Base-by-base conservation (phyloP, 2,329 filamentous ascomycete genomes). In the Clonostachys solani region DNA sequence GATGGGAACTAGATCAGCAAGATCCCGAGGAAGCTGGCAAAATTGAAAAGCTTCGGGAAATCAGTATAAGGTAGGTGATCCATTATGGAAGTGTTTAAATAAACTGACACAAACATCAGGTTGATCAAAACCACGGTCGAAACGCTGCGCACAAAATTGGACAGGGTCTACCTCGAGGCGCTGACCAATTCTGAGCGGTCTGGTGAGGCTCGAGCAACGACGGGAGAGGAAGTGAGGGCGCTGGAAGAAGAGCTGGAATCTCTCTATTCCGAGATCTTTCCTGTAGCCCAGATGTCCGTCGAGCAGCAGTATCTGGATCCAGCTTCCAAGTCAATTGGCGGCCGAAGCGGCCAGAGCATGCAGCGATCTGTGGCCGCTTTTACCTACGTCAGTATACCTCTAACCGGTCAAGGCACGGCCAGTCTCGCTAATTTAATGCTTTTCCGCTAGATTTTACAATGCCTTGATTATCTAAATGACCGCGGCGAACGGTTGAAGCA, bases 241-340 rank as follows among this genome's bases (percentile, higher is more conserved):
- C 60, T 86, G 3, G 77, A 84, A 55, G 76, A 78, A 33, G 86
- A 89, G 56, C 69, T 89, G 1, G 83, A 87, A 53, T 86, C 83
- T 5, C 68, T 89, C 4, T 84, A 86, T 54, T 71, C 82, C 0
- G 86, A 89, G 58, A 83, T 89, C 38, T 67, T 85, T 1, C 80
- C 84, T 0, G 81, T 89, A 3, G 79, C 84, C 7, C 80, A 86
- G 51, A 89, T 89, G 80, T 81, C 84, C 0, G 74, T 84, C 1
- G 83, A 88, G 53, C 79, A 86, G 54, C 81, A 87, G 57, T 77
- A 84, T 53, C 70, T 86, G 6, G 76, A 81, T 49, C 84, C 85
- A 0, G 80, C 84, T 2, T 64, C 80, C 6, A 64, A 66, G 47
- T 65, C 69, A 1, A 59, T 76, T 5, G 63, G 72, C 7, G 61